A percentile compares a stretch with the other conserved stretches of the same genome.
These are phyloP conservation scores for Begonia peltatifolia DNA, from an alignment of 306 rosid species.

Conservation along the genomic window DNA sequence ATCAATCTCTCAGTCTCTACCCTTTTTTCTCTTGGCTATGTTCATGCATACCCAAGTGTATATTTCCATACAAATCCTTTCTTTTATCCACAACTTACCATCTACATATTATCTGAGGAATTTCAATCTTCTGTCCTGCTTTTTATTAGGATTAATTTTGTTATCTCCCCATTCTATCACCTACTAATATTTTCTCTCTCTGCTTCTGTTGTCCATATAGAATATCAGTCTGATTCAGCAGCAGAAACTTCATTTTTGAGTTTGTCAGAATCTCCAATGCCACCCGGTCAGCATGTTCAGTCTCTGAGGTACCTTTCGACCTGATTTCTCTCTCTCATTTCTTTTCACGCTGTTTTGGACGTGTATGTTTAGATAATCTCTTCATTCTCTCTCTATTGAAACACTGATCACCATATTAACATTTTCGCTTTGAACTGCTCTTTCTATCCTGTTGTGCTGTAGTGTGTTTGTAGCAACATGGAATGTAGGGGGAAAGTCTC, in stretches of 20 bases:
- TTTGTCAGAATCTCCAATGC: slow-evolving; percentile 32
- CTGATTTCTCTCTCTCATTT: too few relatives aligned
- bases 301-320: slow-evolving; percentile 34
- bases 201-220: slow-evolving; percentile 13
- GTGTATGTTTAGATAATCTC: neutral
- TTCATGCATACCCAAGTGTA: too few relatives aligned
- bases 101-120: too few relatives aligned
- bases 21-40: too few relatives aligned
- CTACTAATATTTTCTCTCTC: too few relatives aligned
- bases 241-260: slow-evolving; percentile 15
- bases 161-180: too few relatives aligned
- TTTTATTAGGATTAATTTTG: too few relatives aligned
- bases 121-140: too few relatives aligned
- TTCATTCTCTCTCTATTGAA: neutral
- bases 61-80: too few relatives aligned
- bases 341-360: too few relatives aligned
- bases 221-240: slow-evolving; percentile 19
- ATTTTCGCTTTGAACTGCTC: neutral
- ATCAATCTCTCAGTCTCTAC: too few relatives aligned
- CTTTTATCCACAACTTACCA: too few relatives aligned
- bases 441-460: neutral
- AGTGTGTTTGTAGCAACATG: slow-evolving; percentile 85
- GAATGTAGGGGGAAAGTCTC: slow-evolving; percentile 95
- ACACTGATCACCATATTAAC: neutral
- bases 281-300: slow-evolving; percentile 32